A percentile compares a stretch with the other conserved stretches of the same genome.
Conservation (phyloP, 192 early-diverging fungal species). For the Coemansia sp. region DNA sequence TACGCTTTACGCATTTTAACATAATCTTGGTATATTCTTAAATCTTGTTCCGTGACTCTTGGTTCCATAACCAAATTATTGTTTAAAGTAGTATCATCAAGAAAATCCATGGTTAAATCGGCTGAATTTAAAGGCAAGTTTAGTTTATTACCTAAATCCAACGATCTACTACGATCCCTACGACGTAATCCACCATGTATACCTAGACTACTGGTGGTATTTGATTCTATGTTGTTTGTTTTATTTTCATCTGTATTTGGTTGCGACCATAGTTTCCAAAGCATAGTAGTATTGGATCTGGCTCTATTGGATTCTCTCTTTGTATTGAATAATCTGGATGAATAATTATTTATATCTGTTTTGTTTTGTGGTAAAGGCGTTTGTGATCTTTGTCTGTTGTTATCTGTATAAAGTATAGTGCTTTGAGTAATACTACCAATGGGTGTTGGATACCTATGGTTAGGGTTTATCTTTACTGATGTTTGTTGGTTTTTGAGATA, state of each 20-base stretch:
- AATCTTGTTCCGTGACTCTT: slow-evolving; percentile 31
- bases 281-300: slow-evolving; percentile 5
- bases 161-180: slow-evolving; percentile 38
- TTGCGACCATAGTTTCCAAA: slow-evolving; percentile 5
- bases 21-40: slow-evolving; percentile 40
- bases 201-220: background rate
- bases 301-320: too few relatives aligned
- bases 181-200: slow-evolving; percentile 3
- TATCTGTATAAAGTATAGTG: background rate
- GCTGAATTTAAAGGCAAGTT: background rate
- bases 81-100: background rate
- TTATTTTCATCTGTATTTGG: too few relatives aligned
- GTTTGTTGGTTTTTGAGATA: slow-evolving; percentile 12
- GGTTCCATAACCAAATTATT: slow-evolving; percentile 25
- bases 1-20: slow-evolving; percentile 34
- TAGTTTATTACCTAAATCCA: slow-evolving; percentile 13
- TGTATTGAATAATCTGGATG: too few relatives aligned
- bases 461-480: background rate
- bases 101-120: too few relatives aligned
- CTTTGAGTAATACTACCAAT: background rate
- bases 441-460: too few relatives aligned
- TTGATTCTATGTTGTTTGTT: background rate
- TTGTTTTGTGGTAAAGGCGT: slow-evolving; percentile 15
- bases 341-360: too few relatives aligned
- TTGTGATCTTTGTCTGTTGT: slow-evolving; percentile 6